Evolutionary conservation across 2,329 filamentous ascomycete species (phyloP), one percentile per base, ranked within the genome.

Genomic region (Ophiostoma tasmaniense): DNA sequence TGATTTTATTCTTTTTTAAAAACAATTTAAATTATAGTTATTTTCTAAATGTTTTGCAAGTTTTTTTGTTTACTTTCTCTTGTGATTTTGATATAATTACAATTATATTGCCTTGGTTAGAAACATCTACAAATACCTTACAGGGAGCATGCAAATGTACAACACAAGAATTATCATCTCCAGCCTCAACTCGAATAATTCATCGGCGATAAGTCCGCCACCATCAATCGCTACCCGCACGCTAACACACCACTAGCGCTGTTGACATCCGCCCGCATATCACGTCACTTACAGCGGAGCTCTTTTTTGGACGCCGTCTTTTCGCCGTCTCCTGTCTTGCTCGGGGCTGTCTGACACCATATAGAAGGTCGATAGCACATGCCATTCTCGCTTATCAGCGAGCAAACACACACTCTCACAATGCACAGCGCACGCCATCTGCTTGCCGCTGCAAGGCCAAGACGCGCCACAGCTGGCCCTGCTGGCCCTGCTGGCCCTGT

Each of bases 251-350:
- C 3, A 45, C 25, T 61, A 61, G 55, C 74, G 30, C 79, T 91
- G 33, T 75, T 77, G 1, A 82, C 91, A 65, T 87, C 82, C 0
- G 79, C 0, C 20, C 25, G 50, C 22, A 50, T 25, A 55, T 61
- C 55, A 20, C 25, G 55, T 61, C 55, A 61, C 25, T 30, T 28
- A 55, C 50, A 55, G 50, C 55, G 55, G 55, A 61, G 55, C 55
- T 61, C 55, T 13, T 17, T 61, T 30, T 17, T 55, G 50, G 50
- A 13, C 50, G 17, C 25, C 67, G 37, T 30, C n/a, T 33, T 35
- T 50, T 42, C n/a, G 33, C 33, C 42, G 42, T 45, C 20, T n/a
- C 20, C 20, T 20, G 37, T 45, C 42, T 55, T 25, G 11, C 22
- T 25, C 3, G 50, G 22, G 37, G 37, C 37, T 39, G 37, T 39